A percentile compares a stretch with the other conserved stretches of the same genome.
Conservation (phyloP, 2,329 filamentous ascomycete genomes). For the Diaporthe sp. region DNA sequence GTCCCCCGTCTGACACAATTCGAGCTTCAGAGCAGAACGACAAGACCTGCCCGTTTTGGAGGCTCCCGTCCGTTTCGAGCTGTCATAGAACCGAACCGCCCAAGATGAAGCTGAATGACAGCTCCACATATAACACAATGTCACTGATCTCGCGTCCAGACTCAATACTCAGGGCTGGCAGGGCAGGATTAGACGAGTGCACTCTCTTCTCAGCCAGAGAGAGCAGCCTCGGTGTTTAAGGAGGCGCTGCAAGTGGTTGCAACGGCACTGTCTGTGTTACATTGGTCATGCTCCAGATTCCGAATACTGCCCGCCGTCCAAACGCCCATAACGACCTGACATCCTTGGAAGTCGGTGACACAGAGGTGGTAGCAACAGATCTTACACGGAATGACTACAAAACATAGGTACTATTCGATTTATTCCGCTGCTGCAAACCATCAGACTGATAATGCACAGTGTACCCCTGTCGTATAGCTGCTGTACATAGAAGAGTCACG, state of each 20-base stretch:
- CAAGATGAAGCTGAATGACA: not conserved
- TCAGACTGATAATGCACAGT: not conserved
- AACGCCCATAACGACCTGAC: not conserved
- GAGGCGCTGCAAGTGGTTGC: not conserved
- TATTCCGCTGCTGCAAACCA: not conserved
- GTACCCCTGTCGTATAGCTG: not conserved
- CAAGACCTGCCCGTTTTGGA: conserved; percentile 10
- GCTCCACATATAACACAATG: not conserved
- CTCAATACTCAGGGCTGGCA: not conserved
- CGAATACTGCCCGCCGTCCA: not conserved
- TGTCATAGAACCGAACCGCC: not conserved
- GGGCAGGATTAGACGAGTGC: not conserved
- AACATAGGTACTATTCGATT: too few relatives aligned
- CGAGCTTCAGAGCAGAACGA: conserved; percentile 8
- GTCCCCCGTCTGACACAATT: conserved; percentile 2
- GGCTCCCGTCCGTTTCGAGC: conserved; percentile 17
- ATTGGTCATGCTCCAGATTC: not conserved
- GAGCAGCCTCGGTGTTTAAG: not conserved
- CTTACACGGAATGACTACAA: too few relatives aligned
- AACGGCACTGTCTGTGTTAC: too few relatives aligned
- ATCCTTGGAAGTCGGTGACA: not conserved
- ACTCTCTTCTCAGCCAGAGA: not conserved
- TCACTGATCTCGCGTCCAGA: not conserved
- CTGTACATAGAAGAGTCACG: not conserved
- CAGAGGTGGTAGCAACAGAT: not conserved